phyloP scores from a whole-genome alignment of 1,284 basidiomycete species.

The Moniliophthora roreri region DNA sequence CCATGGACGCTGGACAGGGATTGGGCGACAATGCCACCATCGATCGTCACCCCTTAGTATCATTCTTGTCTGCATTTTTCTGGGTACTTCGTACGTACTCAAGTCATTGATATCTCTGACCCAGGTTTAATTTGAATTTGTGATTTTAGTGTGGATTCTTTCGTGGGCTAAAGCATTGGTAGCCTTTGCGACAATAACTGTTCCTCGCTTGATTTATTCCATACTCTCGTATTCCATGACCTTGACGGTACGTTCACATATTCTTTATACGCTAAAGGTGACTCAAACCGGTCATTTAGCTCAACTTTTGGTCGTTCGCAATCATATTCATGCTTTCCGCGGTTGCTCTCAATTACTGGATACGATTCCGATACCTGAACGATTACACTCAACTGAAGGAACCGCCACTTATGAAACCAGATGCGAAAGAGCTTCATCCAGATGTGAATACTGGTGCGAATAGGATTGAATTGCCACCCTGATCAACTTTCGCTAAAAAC shows the following conservation, averaged over 20 bases:
- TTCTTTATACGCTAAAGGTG: not conserved
- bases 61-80: slow-evolving; percentile 80
- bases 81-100: slow-evolving; percentile 73
- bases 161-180: slow-evolving; percentile 73
- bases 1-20: not conserved
- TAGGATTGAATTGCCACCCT: not conserved
- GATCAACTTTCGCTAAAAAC: not conserved
- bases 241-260: slow-evolving; percentile 59
- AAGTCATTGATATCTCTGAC: slow-evolving; percentile 4
- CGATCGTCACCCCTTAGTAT: slow-evolving; percentile 61
- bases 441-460: slow-evolving; percentile 74
- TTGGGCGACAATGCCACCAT: not conserved
- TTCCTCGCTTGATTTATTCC: slow-evolving; percentile 76
- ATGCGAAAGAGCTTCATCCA: slow-evolving; percentile 81
- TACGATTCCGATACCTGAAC: slow-evolving; percentile 80
- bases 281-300: slow-evolving; percentile 37
- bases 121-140: slow-evolving; percentile 7
- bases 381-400: slow-evolving; percentile 84
- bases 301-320: slow-evolving; percentile 88
- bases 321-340: slow-evolving; percentile 69
- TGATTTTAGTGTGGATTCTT: slow-evolving; percentile 71
- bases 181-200: slow-evolving; percentile 76
- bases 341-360: slow-evolving; percentile 78
- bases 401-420: slow-evolving; percentile 75
- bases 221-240: slow-evolving; percentile 89